These are phyloP conservation scores for Paraconiothyrium brasiliense DNA, from an alignment of 2,329 filamentous ascomycete species.

Conservation along the genomic window DNA sequence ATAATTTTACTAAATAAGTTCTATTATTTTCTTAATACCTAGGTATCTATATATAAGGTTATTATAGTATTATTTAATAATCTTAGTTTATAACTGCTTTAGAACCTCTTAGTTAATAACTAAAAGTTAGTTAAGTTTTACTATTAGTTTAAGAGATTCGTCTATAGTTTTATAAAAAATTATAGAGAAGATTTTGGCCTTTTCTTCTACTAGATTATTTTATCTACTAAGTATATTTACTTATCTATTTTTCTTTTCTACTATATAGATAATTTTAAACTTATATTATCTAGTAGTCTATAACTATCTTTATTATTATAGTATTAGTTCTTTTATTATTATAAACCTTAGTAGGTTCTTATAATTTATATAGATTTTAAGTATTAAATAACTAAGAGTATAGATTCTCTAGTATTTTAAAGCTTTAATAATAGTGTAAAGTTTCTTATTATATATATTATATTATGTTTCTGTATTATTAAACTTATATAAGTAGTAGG, in stretches of 20 bases:
- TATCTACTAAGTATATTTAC: background rate
- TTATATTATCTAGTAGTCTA: too few relatives aligned
- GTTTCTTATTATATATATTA: slow-evolving; percentile 15
- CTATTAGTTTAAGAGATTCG: background rate
- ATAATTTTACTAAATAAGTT: slow-evolving; percentile 3
- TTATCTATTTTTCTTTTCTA: background rate
- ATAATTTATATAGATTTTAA: too few relatives aligned
- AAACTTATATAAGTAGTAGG: slow-evolving; percentile 17
- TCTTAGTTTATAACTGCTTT: background rate
- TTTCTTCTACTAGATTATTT: slow-evolving; percentile 1
- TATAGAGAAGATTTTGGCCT: background rate
- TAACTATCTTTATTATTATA: too few relatives aligned
- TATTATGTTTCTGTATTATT: slow-evolving; percentile 10
- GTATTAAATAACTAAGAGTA: too few relatives aligned
- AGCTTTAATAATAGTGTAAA: too few relatives aligned
- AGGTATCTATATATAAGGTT: background rate
- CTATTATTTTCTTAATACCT: slow-evolving; percentile 4
- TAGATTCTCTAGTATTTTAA: too few relatives aligned
- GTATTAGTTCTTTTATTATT: too few relatives aligned
- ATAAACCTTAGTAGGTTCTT: too few relatives aligned
- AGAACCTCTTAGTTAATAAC: background rate
- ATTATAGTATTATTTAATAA: slow-evolving; percentile 8
- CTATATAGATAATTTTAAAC: background rate
- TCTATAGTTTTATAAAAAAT: background rate
- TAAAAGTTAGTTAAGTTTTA: slow-evolving; percentile 6